These are phyloP conservation scores for Lodderomyces elongisporus DNA, from an alignment of 1,139 yeast species.

Conservation along the genomic window DNA sequence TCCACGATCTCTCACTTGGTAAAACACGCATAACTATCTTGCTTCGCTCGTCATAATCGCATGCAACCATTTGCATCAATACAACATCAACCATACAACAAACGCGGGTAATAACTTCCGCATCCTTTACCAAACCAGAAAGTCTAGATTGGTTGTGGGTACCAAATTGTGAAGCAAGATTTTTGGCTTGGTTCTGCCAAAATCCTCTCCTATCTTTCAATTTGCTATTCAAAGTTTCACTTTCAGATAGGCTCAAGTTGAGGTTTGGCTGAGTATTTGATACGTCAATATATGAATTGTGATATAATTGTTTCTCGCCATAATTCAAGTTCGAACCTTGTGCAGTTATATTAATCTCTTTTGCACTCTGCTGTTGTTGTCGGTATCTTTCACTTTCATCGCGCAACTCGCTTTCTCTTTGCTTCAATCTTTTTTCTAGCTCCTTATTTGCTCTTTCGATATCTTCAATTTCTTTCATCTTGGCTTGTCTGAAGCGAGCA, in stretches of 20 bases:
- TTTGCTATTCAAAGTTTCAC: slow-evolving; percentile 17
- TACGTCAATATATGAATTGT: not conserved
- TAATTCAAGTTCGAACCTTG: no score
- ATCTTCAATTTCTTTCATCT: slow-evolving; percentile 1
- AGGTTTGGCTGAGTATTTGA: not conserved
- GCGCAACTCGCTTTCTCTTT: slow-evolving; percentile 1
- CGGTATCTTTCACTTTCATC: not conserved
- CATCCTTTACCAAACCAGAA: slow-evolving; percentile 20
- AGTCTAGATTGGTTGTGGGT: not conserved
- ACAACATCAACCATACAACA: slow-evolving; percentile 36
- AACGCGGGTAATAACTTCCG: no score
- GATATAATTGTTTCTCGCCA: not conserved
- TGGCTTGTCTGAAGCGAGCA: slow-evolving; percentile 1
- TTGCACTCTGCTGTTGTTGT: not conserved
- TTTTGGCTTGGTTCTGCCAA: slow-evolving; percentile 17
- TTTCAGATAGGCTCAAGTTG: slow-evolving; percentile 2
- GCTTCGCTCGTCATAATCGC: slow-evolving; percentile 33
- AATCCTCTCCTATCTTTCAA: slow-evolving; percentile 20
- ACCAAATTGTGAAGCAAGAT: not conserved
- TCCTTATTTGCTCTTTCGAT: slow-evolving; percentile 1
- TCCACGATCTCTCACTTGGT: slow-evolving; percentile 37
- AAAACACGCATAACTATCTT: slow-evolving; percentile 21
- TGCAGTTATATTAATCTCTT: not conserved
- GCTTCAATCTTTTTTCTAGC: slow-evolving; percentile 1
- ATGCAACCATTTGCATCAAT: slow-evolving; percentile 25